These are phyloP conservation scores for Vachellia pachyceras DNA, from an alignment of 306 rosid species.

Conservation along the genomic window DNA sequence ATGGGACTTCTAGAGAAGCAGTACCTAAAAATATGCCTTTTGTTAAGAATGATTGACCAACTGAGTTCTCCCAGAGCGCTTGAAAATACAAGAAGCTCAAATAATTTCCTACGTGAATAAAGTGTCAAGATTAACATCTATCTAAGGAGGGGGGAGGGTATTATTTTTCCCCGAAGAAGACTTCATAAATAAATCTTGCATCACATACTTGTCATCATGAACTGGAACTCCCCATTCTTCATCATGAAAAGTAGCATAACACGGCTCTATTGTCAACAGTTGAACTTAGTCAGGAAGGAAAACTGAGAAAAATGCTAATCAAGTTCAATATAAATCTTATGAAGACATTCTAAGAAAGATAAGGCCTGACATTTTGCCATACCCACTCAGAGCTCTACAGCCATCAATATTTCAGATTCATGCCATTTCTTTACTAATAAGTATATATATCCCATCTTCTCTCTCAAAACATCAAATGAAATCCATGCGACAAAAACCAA, in stretches of 20 bases:
- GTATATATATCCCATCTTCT: no score
- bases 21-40: conserved; percentile 78
- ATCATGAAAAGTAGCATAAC: conserved; percentile 73
- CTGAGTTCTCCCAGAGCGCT: conserved; percentile 75
- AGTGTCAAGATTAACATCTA: no score
- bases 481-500: no score
- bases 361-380: conserved; percentile 8
- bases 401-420: conserved; percentile 25
- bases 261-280: conserved; percentile 55
- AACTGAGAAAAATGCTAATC: conserved; percentile 15
- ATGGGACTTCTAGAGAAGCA: conserved; percentile 13
- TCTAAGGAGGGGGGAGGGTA: no score
- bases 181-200: conserved; percentile 14
- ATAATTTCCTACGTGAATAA: conserved; percentile 63
- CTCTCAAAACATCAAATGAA: no score
- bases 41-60: conserved; percentile 82
- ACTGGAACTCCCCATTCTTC: conserved; percentile 91
- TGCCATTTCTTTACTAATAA: not conserved
- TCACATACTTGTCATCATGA: conserved; percentile 77
- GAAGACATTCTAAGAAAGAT: not conserved
- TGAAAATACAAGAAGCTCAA: conserved; percentile 82
- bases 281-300: conserved; percentile 42
- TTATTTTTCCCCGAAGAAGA: not conserved
- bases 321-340: conserved; percentile 8
- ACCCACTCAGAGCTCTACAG: conserved; percentile 22